These are phyloP conservation scores for Ascocoryne sarcoides DNA, from an alignment of 2,329 filamentous ascomycete genomes.

Conservation along the genomic window DNA sequence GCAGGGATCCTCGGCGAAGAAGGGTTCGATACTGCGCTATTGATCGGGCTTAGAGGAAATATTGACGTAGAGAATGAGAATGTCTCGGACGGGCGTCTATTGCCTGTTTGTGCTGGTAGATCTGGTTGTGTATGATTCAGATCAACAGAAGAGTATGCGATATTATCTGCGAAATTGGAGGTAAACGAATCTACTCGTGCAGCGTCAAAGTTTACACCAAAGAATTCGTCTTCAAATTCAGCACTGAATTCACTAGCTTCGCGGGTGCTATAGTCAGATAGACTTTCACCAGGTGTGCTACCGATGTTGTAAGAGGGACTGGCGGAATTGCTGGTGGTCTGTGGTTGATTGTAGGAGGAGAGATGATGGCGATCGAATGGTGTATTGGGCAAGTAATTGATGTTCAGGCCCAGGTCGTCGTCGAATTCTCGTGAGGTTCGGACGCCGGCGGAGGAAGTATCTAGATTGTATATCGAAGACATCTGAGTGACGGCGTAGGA, in stretches of 20 bases:
- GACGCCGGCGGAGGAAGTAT: constrained; percentile 17
- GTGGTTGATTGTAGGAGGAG: constrained; percentile 23
- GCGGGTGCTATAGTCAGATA: constrained; percentile 25
- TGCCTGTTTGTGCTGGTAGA: constrained; percentile 9
- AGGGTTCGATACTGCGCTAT: constrained; percentile 22
- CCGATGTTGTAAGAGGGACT: constrained; percentile 23
- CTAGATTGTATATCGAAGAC: constrained; percentile 23
- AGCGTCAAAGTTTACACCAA: constrained; percentile 28
- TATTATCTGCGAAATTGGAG: constrained; percentile 6
- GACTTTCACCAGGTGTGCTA: constrained; percentile 23
- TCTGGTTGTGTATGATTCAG: constrained; percentile 14
- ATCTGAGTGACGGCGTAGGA: constrained; percentile 22
- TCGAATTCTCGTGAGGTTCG: constrained; percentile 19
- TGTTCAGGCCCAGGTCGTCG: constrained; percentile 18
- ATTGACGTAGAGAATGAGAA: constrained; percentile 15
- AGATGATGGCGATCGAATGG: constrained; percentile 18
- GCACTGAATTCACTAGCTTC: constrained; percentile 24
- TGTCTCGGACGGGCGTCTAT: constrained; percentile 11
- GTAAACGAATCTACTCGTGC: constrained; percentile 20
- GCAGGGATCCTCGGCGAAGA: constrained; percentile 17
- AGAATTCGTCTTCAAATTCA: constrained; percentile 26
- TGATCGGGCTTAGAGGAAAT: constrained; percentile 24
- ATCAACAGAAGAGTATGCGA: constrained; percentile 11
- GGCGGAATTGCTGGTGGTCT: constrained; percentile 23
- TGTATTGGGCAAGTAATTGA: constrained; percentile 13